phyloP scores from a whole-genome alignment of 225 moss, liverwort and hornwort genomes.

The Thuidium tamariscinum region DNA sequence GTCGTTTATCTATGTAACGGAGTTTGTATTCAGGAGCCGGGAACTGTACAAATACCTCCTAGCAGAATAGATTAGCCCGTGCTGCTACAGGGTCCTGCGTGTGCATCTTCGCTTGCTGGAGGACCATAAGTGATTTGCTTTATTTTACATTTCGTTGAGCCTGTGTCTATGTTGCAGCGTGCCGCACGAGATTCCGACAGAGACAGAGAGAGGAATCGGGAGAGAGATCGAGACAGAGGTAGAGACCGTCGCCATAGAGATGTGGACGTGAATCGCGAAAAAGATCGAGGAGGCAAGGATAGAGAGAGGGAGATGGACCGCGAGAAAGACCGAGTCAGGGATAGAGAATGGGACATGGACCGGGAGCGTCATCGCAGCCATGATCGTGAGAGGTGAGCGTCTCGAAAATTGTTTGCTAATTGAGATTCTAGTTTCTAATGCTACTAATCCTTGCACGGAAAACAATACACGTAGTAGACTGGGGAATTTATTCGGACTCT shows the following conservation, averaged over 20 bases:
- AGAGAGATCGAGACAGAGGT: slow-evolving; percentile 60
- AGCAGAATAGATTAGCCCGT: not conserved
- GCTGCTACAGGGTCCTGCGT: not conserved
- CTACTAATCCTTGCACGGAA: slow-evolving; percentile 5
- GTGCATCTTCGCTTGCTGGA: not conserved
- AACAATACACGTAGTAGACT: not conserved
- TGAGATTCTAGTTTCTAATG: slow-evolving; percentile 1
- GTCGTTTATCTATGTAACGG: not conserved
- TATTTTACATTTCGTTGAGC: not conserved
- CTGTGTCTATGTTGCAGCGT: slow-evolving; percentile 48
- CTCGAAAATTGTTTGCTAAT: not conserved
- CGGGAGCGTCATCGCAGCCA: slow-evolving; percentile 34
- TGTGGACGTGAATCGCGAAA: slow-evolving; percentile 33
- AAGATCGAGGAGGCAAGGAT: slow-evolving; percentile 22
- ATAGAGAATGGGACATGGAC: slow-evolving; percentile 23
- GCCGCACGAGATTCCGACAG: slow-evolving; percentile 68
- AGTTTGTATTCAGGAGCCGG: not conserved
- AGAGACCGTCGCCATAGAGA: slow-evolving; percentile 73
- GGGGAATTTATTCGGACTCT: not conserved
- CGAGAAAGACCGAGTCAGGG: slow-evolving; percentile 15
- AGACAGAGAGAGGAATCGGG: slow-evolving; percentile 56
- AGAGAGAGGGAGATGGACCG: slow-evolving; percentile 41
- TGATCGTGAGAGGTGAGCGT: slow-evolving; percentile 40
- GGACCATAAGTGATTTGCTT: not conserved
- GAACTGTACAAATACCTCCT: not conserved